phyloP scores from a whole-genome alignment of 192 early-diverging fungal species.

The Backusella luteola region DNA sequence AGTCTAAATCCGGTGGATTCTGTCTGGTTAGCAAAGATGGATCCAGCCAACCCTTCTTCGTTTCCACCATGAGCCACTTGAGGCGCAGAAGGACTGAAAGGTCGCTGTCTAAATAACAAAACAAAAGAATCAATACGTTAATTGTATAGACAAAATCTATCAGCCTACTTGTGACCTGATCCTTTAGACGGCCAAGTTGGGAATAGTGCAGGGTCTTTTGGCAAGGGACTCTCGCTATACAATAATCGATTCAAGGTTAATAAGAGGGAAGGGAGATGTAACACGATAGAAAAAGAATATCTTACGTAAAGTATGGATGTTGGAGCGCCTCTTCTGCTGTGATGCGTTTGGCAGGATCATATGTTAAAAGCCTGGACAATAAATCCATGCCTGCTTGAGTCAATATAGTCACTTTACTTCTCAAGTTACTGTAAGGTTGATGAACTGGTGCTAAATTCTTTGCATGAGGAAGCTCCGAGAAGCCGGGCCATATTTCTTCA shows the following conservation, averaged over 20 bases:
- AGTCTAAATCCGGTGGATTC: conserved; percentile 59
- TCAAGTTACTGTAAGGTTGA: conserved; percentile 58
- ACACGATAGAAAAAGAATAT: neutral
- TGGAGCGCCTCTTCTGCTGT: conserved; percentile 86
- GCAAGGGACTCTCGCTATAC: conserved; percentile 71
- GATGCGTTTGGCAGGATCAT: conserved; percentile 86
- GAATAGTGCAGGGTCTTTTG: conserved; percentile 92
- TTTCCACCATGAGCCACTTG: conserved; percentile 50
- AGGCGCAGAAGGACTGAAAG: conserved; percentile 56
- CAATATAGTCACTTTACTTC: conserved; percentile 51
- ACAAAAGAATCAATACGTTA: neutral
- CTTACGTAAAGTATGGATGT: conserved; percentile 86
- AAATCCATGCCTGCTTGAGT: conserved; percentile 82
- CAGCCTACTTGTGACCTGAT: conserved; percentile 51
- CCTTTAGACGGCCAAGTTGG: conserved; percentile 89
- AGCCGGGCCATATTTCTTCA: conserved; percentile 75
- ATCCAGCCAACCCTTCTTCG: conserved; percentile 42
- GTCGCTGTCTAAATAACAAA: conserved; percentile 10
- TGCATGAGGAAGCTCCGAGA: conserved; percentile 59
- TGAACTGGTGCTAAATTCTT: conserved; percentile 73
- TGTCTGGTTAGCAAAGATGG: conserved; percentile 50
- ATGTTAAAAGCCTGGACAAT: conserved; percentile 68
- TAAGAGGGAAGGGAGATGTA: neutral
- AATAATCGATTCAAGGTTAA: neutral
- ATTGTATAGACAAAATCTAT: neutral